Evolutionary conservation across 2,329 filamentous ascomycete species (phyloP), one percentile per base, ranked within the genome.

Genomic region (Chaetomiaceae sp.): DNA sequence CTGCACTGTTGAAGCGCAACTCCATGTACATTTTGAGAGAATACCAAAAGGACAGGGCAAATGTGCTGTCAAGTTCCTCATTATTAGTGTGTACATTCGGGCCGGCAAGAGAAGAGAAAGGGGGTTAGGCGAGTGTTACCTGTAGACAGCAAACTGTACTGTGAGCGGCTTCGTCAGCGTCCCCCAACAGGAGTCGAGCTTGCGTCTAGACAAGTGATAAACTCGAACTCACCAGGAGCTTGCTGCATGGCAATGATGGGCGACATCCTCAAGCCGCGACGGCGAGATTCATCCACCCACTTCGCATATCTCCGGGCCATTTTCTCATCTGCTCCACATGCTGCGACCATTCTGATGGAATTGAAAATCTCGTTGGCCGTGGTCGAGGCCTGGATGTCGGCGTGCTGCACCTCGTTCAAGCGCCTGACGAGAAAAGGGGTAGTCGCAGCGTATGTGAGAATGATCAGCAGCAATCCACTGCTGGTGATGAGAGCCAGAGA

Each of bases 21-120:
- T 77, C 72, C 8, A 75, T 62, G 55, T 70, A 79, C 15, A 78
- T 74, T 61, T 76, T 78, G 19, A 78, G 74, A 0, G 82, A 81
- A 59, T 79, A 84, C 81, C 81, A 86, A 58, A 86, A 85, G 3
- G 78, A 73, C 8, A 85, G 71, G 1, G 75, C 80, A 59, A 84
- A 84, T 0, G 66, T 67, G 1, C 65, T 66, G 31, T n/a, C n/a
- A n/a, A n/a, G n/a, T n/a, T n/a, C n/a, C 15, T 14, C 6, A 6
- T 31, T 31, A 31, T 54, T 31, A 34, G 48, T 48, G 5, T 27
- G n/a, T n/a, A n/a, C n/a, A n/a, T n/a, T n/a, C n/a, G n/a, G n/a
- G n/a, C n/a, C n/a, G n/a, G n/a, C n/a, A n/a, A n/a, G n/a, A n/a
- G n/a, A n/a, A n/a, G n/a, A n/a, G n/a, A n/a, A n/a, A n/a, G n/a